Base-by-base conservation (phyloP, 2,329 filamentous ascomycete genomes). In the Cordyceps javanica region DNA sequence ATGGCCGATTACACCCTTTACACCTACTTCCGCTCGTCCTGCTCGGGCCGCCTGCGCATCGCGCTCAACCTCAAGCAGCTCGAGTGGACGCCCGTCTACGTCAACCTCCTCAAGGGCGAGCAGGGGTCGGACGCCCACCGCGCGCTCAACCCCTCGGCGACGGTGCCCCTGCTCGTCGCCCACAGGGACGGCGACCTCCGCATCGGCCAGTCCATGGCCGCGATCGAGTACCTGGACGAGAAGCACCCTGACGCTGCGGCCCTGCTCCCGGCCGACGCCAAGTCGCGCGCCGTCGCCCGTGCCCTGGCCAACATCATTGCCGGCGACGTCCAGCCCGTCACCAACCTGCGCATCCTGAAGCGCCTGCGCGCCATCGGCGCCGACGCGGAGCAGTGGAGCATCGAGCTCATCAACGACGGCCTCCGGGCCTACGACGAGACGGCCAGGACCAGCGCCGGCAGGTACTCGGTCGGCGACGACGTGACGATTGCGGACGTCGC, bases 221-320 rank as follows among this genome's bases (percentile, higher is more conserved):
- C 82, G 0, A 72, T 87, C 3, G 83, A 87, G 64, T 87, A 81
- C 60, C 74, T 87, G 3, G 83, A 86, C 49, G 83, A 87, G 62
- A 68, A 69, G 2, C 76, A 77, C 44, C 76, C 79, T 0, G 63
- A 72, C 0, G 59, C 64, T 0, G 64, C 66, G 0, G 62, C 71
- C 0, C 73, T 85, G 1, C 72, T 85, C 0, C 73, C 86, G 0
- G 67, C 45, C n/a, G 68, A 80, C 26, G 67, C 73, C 0, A 62
- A 69, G 3, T 65, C 62, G 0, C 74, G 83, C 19, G 82, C 82
- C 0, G 65, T 69, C 3, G 80, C 82, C 0, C 77, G 83, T 16
- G 75, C 78, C 3, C 69, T 88, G 9, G 75, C 77, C 4, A 65
- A 72, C 53, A 80, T 87, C n/a, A 69, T 87, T 28, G 74, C 75